Conservation (phyloP, 2,329 filamentous ascomycete species). For the Aspergillus hortae region DNA sequence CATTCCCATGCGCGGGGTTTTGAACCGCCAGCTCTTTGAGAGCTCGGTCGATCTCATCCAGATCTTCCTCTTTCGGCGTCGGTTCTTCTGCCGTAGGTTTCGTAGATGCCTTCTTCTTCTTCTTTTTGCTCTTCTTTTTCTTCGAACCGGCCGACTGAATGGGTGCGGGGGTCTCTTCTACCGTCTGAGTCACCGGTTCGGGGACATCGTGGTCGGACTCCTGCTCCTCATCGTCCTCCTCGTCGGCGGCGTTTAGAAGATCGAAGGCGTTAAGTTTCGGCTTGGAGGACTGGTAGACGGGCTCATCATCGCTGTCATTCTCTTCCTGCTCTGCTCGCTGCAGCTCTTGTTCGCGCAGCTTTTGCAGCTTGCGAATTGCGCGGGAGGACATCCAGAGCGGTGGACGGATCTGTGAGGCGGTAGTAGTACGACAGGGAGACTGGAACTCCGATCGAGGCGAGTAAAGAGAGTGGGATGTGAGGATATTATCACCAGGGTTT, state of each 20-base stretch:
- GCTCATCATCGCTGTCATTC: slow-evolving; percentile 40
- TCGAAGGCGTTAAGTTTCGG: slow-evolving; percentile 54
- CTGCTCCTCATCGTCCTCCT: slow-evolving; percentile 35
- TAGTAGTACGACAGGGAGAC: background rate
- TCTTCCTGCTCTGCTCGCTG: slow-evolving; percentile 40
- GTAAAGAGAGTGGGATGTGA: background rate
- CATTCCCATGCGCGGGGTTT: slow-evolving; percentile 15
- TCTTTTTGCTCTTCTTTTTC: slow-evolving; percentile 47
- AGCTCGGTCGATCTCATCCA: slow-evolving; percentile 66
- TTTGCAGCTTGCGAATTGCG: slow-evolving; percentile 62
- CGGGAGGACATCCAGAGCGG: slow-evolving; percentile 57
- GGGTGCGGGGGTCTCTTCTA: slow-evolving; percentile 18
- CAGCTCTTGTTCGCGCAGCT: slow-evolving; percentile 57
- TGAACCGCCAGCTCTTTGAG: slow-evolving; percentile 57
- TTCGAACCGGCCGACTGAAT: slow-evolving; percentile 20
- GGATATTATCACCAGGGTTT: background rate
- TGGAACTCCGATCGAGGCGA: background rate
- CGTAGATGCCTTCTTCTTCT: slow-evolving; percentile 55
- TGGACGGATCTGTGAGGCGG: background rate
- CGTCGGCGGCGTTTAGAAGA: slow-evolving; percentile 46
- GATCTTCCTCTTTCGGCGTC: slow-evolving; percentile 25
- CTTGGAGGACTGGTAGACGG: slow-evolving; percentile 29
- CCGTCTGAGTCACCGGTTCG: slow-evolving; percentile 10
- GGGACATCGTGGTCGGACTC: slow-evolving; percentile 23
- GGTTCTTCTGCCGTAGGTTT: slow-evolving; percentile 23